Conservation (phyloP, 1,139 yeast species). For the Blastobotrys arbuscula region DNA sequence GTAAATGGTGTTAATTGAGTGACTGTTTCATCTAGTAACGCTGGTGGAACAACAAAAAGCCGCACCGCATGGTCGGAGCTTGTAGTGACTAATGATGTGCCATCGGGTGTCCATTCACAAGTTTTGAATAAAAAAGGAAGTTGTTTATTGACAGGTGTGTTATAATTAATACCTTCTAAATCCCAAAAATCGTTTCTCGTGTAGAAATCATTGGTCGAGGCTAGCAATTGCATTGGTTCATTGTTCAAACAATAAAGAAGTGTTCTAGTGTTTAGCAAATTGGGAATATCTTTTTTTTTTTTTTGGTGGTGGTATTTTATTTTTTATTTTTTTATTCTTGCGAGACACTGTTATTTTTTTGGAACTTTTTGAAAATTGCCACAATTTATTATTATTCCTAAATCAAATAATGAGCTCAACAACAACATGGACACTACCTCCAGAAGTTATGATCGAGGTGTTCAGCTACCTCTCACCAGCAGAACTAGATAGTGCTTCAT, state of each 20-base stretch:
- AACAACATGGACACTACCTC: slow-evolving; percentile 27
- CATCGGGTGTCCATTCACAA: slow-evolving; percentile 32
- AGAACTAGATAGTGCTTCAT: slow-evolving; percentile 30
- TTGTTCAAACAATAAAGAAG: too few species aligned
- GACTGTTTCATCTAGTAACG: slow-evolving; percentile 19
- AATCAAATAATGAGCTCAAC: too few species aligned
- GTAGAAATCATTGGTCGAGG: not conserved
- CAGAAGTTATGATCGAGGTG: slow-evolving; percentile 36
- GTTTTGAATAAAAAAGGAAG: slow-evolving; percentile 1
- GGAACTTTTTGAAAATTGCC: too few species aligned
- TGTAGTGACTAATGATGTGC: slow-evolving; percentile 28
- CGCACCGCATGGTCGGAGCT: slow-evolving; percentile 30
- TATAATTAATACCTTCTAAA: not conserved
- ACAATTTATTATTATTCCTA: too few species aligned
- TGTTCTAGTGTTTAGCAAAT: too few species aligned
- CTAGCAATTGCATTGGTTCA: not conserved
- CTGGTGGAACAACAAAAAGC: slow-evolving; percentile 29
- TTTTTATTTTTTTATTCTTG: too few species aligned
- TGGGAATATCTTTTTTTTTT: too few species aligned
- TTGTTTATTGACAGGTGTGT: not conserved
- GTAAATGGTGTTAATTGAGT: slow-evolving; percentile 25
- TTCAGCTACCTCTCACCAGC: slow-evolving; percentile 29
- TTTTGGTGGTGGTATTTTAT: too few species aligned
- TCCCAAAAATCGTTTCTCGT: not conserved
- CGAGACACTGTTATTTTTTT: too few species aligned